These are phyloP conservation scores for Debaryomyces hansenii DNA, from an alignment of 805 yeast genomes.

Conservation along the genomic window DNA sequence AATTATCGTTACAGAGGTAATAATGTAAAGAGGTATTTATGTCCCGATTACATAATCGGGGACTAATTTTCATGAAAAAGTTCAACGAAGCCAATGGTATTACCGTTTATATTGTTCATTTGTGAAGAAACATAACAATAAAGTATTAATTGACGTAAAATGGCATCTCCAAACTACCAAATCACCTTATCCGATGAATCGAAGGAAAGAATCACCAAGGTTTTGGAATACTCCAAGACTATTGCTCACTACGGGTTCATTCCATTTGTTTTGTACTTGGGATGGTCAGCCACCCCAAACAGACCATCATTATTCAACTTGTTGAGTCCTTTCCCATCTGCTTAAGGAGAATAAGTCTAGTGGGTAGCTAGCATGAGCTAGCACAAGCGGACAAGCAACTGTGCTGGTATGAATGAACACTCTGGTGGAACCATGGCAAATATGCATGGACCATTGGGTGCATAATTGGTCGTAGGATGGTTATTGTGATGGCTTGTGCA, in stretches of 20 bases:
- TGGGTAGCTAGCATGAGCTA: not conserved
- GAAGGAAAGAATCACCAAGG: constrained; percentile 83
- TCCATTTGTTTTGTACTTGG: constrained; percentile 91
- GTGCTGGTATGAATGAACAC: too few species aligned
- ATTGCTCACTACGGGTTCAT: constrained; percentile 96
- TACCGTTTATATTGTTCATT: too few species aligned
- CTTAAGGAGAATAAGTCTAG: constrained; percentile 34
- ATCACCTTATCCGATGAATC: constrained; percentile 45
- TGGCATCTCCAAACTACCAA: constrained; percentile 14
- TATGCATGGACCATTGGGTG: too few species aligned
- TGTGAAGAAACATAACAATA: too few species aligned
- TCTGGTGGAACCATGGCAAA: too few species aligned
- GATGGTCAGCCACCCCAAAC: constrained; percentile 65
- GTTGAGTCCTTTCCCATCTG: constrained; percentile 79
- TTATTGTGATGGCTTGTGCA: too few species aligned
- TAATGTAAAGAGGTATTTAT: too few species aligned
- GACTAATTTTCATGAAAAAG: too few species aligned
- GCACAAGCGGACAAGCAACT: not conserved
- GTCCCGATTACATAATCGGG: too few species aligned
- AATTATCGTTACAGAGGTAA: too few species aligned
- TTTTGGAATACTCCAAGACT: constrained; percentile 80
- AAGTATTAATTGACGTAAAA: not conserved
- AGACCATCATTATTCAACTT: constrained; percentile 79
- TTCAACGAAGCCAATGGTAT: too few species aligned
- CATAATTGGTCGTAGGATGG: too few species aligned